Evolutionary conservation across 441 rosid genomes (phyloP).

Genomic region (Arabidopsis hybrid): DNA sequence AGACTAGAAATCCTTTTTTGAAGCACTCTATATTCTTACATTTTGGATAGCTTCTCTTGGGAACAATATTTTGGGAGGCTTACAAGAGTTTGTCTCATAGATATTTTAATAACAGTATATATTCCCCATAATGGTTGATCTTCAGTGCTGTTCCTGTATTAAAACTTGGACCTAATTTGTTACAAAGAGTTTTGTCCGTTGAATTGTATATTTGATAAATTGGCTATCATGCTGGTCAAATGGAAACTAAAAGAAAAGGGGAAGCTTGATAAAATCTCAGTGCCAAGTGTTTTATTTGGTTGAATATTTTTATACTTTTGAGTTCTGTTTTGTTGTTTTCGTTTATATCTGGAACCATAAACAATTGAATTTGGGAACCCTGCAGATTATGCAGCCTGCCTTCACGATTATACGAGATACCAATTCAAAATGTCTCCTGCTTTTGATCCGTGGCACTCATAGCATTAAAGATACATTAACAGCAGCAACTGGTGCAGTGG

Average conservation of each 20-base stretch:
- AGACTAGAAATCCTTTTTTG: background rate
- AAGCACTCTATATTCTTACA: background rate
- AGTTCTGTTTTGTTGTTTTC: slow-evolving; percentile 24
- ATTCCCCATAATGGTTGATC: background rate
- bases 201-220: background rate
- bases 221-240: slow-evolving; percentile 15
- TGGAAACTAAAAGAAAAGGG: background rate
- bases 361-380: slow-evolving; percentile 32
- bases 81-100: background rate
- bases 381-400: slow-evolving; percentile 97
- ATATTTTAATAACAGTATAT: background rate
- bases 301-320: background rate
- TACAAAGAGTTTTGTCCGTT: background rate
- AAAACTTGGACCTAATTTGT: slow-evolving; percentile 4
- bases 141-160: background rate
- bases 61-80: slow-evolving; percentile 17
- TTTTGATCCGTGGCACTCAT: slow-evolving; percentile 95
- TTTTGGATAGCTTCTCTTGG: slow-evolving; percentile 7
- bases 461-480: slow-evolving; percentile 97
- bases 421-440: slow-evolving; percentile 66
- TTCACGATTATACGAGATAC: slow-evolving; percentile 84
- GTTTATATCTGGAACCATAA: slow-evolving; percentile 22
- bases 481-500: slow-evolving; percentile 97
- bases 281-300: slow-evolving; percentile 11
- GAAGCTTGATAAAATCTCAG: slow-evolving; percentile 9